A percentile compares a stretch with the other conserved stretches of the same genome.
These are phyloP conservation scores for Pyrenula massariospora DNA, from an alignment of 495 filamentous ascomycete genomes.

Conservation along the genomic window DNA sequence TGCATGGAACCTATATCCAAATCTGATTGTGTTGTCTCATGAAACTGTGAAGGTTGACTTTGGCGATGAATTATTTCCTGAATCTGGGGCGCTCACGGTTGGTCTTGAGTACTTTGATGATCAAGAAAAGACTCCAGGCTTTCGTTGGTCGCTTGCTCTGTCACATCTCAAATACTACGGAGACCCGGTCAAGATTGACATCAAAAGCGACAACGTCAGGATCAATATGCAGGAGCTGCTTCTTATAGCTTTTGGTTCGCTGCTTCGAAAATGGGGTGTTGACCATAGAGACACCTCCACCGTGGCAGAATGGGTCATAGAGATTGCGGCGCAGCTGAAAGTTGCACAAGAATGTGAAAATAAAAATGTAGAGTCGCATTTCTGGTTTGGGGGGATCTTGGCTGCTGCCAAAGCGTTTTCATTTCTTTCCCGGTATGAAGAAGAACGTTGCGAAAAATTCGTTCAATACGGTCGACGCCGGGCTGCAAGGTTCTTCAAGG, in stretches of 20 bases:
- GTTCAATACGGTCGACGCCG: background rate
- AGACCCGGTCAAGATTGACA: slow-evolving; percentile 12
- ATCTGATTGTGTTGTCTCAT: slow-evolving; percentile 15
- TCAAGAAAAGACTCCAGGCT: slow-evolving; percentile 7
- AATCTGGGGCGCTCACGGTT: slow-evolving; percentile 16
- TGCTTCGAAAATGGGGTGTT: background rate
- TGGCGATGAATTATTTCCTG: slow-evolving; percentile 12
- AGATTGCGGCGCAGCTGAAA: background rate
- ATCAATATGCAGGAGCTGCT: slow-evolving; percentile 14
- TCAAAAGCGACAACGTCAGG: slow-evolving; percentile 22
- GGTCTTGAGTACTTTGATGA: slow-evolving; percentile 6
- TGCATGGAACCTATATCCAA: slow-evolving; percentile 26
- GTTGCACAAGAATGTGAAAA: background rate
- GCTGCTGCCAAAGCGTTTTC: background rate
- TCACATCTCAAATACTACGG: slow-evolving; percentile 8
- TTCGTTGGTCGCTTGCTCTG: slow-evolving; percentile 8
- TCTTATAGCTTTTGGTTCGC: background rate
- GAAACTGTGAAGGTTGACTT: slow-evolving; percentile 7
- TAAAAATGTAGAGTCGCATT: background rate
- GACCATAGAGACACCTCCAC: background rate
- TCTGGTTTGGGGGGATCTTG: background rate
- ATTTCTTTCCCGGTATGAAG: background rate
- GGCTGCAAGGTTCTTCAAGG: background rate
- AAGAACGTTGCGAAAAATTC: background rate
- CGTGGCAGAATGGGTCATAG: background rate